Conservation (phyloP, 371 early-diverging fungal species). For the Syncephalastrum contaminatum region DNA sequence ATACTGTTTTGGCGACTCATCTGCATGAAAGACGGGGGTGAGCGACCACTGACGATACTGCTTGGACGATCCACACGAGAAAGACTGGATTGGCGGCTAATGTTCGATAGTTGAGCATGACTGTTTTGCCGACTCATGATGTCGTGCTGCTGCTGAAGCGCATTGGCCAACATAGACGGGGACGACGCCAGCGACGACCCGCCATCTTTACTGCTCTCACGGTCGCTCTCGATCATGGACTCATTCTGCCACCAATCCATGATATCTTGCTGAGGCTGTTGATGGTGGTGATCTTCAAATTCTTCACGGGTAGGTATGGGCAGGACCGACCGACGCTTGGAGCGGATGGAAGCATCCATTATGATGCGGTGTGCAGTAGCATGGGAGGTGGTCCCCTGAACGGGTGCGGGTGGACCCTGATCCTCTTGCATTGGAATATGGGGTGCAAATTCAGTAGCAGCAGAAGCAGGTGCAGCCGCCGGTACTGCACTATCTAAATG, state of each 20-base stretch:
- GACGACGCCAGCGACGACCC: no score
- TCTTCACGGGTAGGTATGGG: neutral
- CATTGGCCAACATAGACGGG: no score
- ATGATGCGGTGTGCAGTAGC: slow-evolving; percentile 7
- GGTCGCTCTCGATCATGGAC: neutral
- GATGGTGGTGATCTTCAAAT: neutral
- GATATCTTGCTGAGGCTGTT: slow-evolving; percentile 4
- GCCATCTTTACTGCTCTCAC: no score
- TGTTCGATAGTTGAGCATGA: no score
- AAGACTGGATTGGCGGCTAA: no score
- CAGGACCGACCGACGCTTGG: slow-evolving; percentile 9
- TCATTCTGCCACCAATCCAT: slow-evolving; percentile 18
- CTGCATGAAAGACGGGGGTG: no score
- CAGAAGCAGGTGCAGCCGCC: slow-evolving; percentile 21
- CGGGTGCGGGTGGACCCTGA: neutral
- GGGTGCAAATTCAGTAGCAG: slow-evolving; percentile 9
- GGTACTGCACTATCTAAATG: slow-evolving; percentile 14
- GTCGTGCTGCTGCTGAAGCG: no score
- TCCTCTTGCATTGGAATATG: neutral
- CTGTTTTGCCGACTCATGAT: no score
- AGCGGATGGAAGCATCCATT: slow-evolving; percentile 10
- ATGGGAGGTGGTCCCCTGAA: neutral
- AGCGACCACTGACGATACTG: no score
- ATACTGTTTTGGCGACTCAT: no score
- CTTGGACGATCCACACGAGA: no score